Evolutionary conservation across 1,284 basidiomycete species (phyloP), one percentile per base, ranked within the genome.

Genomic region (Apiotrichum laibachii): DNA sequence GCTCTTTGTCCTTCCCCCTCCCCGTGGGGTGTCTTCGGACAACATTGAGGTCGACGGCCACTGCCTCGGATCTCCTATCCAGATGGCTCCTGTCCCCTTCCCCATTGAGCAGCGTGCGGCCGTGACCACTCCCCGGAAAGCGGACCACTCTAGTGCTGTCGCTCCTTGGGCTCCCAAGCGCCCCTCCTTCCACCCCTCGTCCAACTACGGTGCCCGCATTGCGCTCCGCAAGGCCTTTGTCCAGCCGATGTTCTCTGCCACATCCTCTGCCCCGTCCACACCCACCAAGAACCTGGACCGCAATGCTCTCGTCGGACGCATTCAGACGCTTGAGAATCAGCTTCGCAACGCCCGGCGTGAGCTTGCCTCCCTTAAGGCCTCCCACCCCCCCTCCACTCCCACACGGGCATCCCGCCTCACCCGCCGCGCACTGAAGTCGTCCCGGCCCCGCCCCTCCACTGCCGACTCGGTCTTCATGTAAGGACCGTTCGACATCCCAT

Each of bases 391-490:
- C 18, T 50, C 49, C 10, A 50, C 49, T 10, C 49, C 49, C 2
- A 50, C 49, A 12, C 35, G 34, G 37, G 19, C 49, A 4, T 5
- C 49, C 12, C 12, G n/a, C 21, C 12, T 13, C 9, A n/a, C 34
- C 31, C 47, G 47, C 18, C 34, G 49, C n/a, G 22, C 49, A 5
- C 4, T 50, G 7, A 39, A 50, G 35, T 39, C 19, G 5, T 22
- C 49, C 6, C n/a, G 19, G 35, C 35, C 18, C 5, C 49, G 49
- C 22, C 49, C 49, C 21, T 22, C 39, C 21, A 21, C 5, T 4
- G 49, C 49, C 13, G 49, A 50, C 11, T 37, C 49, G 34, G 49
- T 50, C 16, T 50, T 50, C 49, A 19, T 50, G 8, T 50, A 40
- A 46, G 5, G 13, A 15, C 8, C 22, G n/a, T 15, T 16, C 44